Conservation (phyloP, 306 rosid species). For the Herpetospermum pedunculosum region DNA sequence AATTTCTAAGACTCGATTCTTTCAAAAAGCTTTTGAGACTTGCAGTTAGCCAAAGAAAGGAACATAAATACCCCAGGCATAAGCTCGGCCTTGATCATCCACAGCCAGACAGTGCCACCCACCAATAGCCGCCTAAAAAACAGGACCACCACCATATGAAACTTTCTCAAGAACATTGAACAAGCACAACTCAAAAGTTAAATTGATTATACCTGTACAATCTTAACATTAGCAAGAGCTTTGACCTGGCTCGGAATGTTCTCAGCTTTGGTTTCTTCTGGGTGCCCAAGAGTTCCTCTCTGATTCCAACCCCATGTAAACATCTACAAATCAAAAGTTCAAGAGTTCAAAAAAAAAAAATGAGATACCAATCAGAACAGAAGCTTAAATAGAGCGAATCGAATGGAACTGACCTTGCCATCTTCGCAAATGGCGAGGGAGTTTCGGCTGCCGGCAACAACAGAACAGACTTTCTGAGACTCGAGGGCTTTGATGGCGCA, state of each 20-base stretch:
- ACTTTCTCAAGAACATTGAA: not conserved
- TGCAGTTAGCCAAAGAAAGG: not conserved
- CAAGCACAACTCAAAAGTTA: not conserved
- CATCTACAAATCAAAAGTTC: slow-evolving; percentile 28
- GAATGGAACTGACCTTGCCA: slow-evolving; percentile 47
- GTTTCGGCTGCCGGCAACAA: slow-evolving; percentile 92
- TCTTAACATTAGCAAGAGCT: slow-evolving; percentile 56
- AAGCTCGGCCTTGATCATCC: slow-evolving; percentile 93
- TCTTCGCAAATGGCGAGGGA: slow-evolving; percentile 83
- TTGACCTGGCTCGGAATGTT: slow-evolving; percentile 90
- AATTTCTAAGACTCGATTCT: not conserved
- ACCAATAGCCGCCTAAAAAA: slow-evolving; percentile 84
- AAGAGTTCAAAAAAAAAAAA: not conserved
- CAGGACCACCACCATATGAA: slow-evolving; percentile 1
- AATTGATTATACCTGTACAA: slow-evolving; percentile 66
- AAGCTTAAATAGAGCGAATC: not conserved
- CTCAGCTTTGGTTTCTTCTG: slow-evolving; percentile 73
- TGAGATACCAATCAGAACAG: not conserved
- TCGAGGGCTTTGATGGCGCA: slow-evolving; percentile 45
- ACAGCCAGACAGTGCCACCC: slow-evolving; percentile 99
- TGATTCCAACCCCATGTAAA: slow-evolving; percentile 99
- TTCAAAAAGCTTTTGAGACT: not conserved
- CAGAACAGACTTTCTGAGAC: slow-evolving; percentile 40
- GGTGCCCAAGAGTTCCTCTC: slow-evolving; percentile 93
- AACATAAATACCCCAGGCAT: slow-evolving; percentile 72